These are phyloP conservation scores for Chenopodium album DNA, from an alignment of 148 eudicot species.

Conservation along the genomic window DNA sequence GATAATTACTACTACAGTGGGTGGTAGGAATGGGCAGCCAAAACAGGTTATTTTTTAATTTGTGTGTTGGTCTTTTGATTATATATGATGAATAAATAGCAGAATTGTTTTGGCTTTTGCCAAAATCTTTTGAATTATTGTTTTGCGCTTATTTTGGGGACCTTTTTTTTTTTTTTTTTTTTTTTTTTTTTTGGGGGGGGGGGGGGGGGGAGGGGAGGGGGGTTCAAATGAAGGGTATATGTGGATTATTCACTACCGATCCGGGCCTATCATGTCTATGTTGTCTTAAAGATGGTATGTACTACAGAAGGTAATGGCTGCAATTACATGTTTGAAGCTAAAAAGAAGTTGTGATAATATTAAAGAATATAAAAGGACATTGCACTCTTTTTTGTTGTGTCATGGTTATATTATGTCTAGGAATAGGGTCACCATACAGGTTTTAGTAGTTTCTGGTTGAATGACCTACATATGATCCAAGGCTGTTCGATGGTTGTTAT, in stretches of 20 bases:
- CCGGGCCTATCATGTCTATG: background rate
- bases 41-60: conserved; percentile 54
- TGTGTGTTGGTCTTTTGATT: background rate
- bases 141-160: background rate
- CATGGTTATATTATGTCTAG: background rate
- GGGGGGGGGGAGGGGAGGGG: too few species aligned
- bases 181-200: background rate
- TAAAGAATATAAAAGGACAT: background rate
- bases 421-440: background rate
- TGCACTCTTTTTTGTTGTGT: background rate
- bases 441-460: background rate
- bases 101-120: background rate
- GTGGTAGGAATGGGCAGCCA: conserved; percentile 68
- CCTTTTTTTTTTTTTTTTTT: too few species aligned
- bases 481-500: background rate
- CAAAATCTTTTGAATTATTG: background rate
- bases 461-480: too few species aligned
- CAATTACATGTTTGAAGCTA: background rate
- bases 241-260: background rate
- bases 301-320: background rate
- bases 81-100: background rate
- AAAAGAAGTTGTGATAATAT: background rate
- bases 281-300: background rate
- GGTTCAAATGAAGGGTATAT: background rate
- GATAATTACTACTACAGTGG: conserved; percentile 63